Evolutionary conservation across 192 early-diverging fungal genomes (phyloP), one percentile per base, ranked within the genome.

Genomic region (Oehlia diaphana): DNA sequence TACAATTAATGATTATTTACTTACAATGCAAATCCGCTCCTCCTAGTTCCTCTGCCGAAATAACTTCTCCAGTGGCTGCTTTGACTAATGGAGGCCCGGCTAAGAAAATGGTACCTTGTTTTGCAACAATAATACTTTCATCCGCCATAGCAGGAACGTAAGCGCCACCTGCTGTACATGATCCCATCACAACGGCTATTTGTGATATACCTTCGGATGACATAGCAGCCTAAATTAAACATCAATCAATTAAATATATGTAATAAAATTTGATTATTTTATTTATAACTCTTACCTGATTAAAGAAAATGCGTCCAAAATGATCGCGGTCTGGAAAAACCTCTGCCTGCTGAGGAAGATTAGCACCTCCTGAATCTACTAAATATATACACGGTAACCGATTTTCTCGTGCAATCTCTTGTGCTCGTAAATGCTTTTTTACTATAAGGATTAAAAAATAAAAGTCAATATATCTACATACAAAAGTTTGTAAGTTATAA

Each of bases 81-180:
- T 94, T 94, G 9, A 99, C 97, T 78, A 99, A 87, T 78, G 97
- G 97, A 76, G 97, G 97, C 2, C 97, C 97, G 4, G 92, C 97
- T 81, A 97, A 89, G 87, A 98, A 98, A 76, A 98, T 98, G 4
- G 97, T 98, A 9, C 97, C 97, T 83, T 98, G 96, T 42, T 93
- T 93, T 76, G 89, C 88, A 44, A 98, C 97, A 88, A 98, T 98
- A 76, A 98, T 92, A 87, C 93, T 95, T 85, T 98, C 96, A 84
- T 98, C 97, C 50, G 96, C 94, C 97, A 98, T 98, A 14, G 97
- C 96, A 62, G 97, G 97, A 35, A 98, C 96, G 83, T 98, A 98
- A 3, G 97, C 97, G 75, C 97, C 95, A 79, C 96, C 96, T 23
- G 97, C 97, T 26, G 97, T 98, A 87, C 97, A 99, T 21, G 95